Evolutionary conservation across 2,329 filamentous ascomycete genomes (phyloP).

Genomic region (Ophiostoma fasciatum): DNA sequence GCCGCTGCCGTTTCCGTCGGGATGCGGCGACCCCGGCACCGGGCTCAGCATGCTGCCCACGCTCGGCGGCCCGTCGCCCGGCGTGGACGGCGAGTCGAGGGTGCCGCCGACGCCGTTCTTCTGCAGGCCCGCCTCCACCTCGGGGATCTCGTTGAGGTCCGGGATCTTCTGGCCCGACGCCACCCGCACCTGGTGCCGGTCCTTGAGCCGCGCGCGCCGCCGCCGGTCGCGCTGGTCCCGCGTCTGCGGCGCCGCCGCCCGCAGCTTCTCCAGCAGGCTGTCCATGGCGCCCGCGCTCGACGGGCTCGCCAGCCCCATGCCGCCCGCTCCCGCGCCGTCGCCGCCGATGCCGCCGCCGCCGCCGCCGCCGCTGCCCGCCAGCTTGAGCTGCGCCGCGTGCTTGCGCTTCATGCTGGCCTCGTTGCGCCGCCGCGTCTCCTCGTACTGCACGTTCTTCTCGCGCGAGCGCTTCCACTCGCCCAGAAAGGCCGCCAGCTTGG

Average conservation of each 20-base stretch:
- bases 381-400: constrained; percentile 52
- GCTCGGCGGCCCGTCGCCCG: constrained; percentile 20
- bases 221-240: constrained; percentile 81
- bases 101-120: constrained; percentile 1
- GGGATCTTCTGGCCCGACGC: constrained; percentile 83
- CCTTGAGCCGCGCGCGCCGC: constrained; percentile 75
- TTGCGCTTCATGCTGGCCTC: constrained; percentile 90
- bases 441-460: constrained; percentile 75
- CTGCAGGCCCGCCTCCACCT: constrained; percentile 29
- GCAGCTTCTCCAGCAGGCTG: constrained; percentile 81
- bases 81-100: constrained; percentile 13
- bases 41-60: constrained; percentile 40
- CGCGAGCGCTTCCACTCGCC: constrained; percentile 90
- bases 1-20: constrained; percentile 42
- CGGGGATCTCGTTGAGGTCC: constrained; percentile 49
- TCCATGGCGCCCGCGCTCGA: constrained; percentile 86
- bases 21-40: constrained; percentile 25
- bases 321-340: constrained; percentile 22
- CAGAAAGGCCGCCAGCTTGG: constrained; percentile 82
- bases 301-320: constrained; percentile 42
- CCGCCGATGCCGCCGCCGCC: constrained; percentile 24
- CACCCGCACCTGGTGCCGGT: constrained; percentile 76
- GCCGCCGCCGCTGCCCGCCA: constrained; percentile 25
- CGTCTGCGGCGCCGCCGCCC: constrained; percentile 80
- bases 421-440: constrained; percentile 72